Evolutionary conservation across 345 rosid species (phyloP), one percentile per base, ranked within the genome.

Genomic region (Excoecaria cochinchinensis): DNA sequence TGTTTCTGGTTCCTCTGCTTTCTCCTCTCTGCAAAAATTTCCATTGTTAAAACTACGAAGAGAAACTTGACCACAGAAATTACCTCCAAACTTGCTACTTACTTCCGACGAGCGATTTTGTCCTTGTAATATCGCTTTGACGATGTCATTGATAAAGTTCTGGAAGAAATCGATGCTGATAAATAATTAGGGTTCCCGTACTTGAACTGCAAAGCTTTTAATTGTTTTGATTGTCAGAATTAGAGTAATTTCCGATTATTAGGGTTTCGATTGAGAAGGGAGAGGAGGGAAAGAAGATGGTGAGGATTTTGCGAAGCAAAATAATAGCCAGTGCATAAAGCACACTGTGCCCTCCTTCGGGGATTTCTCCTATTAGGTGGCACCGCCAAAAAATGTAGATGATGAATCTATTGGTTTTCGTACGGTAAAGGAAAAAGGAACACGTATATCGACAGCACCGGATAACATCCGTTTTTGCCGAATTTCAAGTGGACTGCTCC

Each of bases 21-120:
- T 92, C 88, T 91, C 99, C 75, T 95, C 98, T 87, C 96, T 94
- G 85, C 67, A 62, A 21, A 31, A 78, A 73, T 39, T 50, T 40
- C n/a, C 63, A 48, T 31, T 14, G 19, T 63, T 52, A 46, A 8
- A 72, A 52, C 12, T 11, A 50, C 14, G 22, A 36, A 68, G 22
- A 75, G 39, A 40, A 50, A n/a, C 10, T 25, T 6, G 16, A 8
- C 22, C 1, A 0, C 4, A 51, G 15, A 60, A 59, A 44, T 53
- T n/a, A 31, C 15, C 7, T 38, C 21, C 5, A 16, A 62, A 24
- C 25, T 13, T 6, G 52, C 42, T 19, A 69, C 89, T 78, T 77
- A 93, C 95, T 82, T 93, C 48, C 95, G 95, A 74, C 97, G 98
- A 82, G 91, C 95, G 36, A 81, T 55, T 84, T 93, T 93, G 74